A percentile compares a stretch with the other conserved stretches of the same genome.
Conservation (phyloP, 1,139 yeast genomes). For the Nakaseomyces nivariensis region DNA sequence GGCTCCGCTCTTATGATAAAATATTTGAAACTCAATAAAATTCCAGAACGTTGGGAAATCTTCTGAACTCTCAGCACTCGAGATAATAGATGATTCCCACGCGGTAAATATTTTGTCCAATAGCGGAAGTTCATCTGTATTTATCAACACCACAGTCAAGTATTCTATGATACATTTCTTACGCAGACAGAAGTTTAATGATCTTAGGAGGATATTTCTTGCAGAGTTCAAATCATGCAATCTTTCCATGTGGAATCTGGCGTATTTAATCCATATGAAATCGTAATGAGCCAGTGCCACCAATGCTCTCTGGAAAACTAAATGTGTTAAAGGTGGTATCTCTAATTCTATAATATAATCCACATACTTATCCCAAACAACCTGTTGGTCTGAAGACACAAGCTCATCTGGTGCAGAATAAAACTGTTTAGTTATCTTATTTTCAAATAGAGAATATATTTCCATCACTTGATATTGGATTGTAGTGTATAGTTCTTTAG, state of each 20-base stretch:
- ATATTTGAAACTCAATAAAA: conserved; percentile 19
- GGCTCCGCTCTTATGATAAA: conserved; percentile 10
- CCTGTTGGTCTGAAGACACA: conserved; percentile 17
- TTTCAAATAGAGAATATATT: conserved; percentile 25
- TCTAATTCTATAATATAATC: conserved; percentile 19
- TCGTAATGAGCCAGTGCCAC: conserved; percentile 26
- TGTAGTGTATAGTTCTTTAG: conserved; percentile 27
- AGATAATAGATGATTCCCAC: conserved; percentile 11
- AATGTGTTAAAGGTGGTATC: conserved; percentile 14
- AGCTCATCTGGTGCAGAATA: conserved; percentile 24
- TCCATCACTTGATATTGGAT: conserved; percentile 26
- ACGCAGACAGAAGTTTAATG: conserved; percentile 15
- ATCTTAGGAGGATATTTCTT: conserved; percentile 17
- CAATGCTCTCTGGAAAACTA: conserved; percentile 28
- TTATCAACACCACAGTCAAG: conserved; percentile 16
- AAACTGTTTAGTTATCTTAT: conserved; percentile 19
- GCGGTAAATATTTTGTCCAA: conserved; percentile 11
- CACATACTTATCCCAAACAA: conserved; percentile 23
- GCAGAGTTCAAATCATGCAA: conserved; percentile 19
- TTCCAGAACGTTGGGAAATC: conserved; percentile 26
- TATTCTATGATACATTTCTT: conserved; percentile 18
- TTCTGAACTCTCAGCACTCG: conserved; percentile 14
- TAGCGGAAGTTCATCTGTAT: conserved; percentile 15
- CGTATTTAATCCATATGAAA: conserved; percentile 25
- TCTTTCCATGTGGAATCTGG: conserved; percentile 23